A percentile compares a stretch with the other conserved stretches of the same genome.
These are phyloP conservation scores for Debaryomycetaceae sp. DNA, from an alignment of 1,139 yeast species.

Conservation along the genomic window DNA sequence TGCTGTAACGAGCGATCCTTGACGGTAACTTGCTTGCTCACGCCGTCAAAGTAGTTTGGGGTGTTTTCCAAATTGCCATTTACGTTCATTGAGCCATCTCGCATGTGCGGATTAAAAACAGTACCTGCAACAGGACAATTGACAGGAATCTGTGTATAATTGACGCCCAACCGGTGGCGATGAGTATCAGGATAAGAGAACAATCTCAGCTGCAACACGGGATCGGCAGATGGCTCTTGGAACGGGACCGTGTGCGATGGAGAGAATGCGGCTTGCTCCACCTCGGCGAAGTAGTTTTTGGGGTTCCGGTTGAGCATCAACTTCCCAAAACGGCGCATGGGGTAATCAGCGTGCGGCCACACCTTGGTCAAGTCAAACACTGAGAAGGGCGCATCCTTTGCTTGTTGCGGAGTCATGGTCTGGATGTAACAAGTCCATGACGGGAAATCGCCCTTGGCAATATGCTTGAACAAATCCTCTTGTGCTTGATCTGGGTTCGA, in stretches of 20 bases:
- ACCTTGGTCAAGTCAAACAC: constrained; percentile 67
- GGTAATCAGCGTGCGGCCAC: constrained; percentile 74
- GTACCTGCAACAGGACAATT: constrained; percentile 49
- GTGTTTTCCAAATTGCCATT: constrained; percentile 77
- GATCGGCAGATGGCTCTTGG: constrained; percentile 78
- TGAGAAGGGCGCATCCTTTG: constrained; percentile 44
- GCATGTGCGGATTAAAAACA: constrained; percentile 50
- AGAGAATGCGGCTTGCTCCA: constrained; percentile 74
- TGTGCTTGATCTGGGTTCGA: constrained; percentile 55
- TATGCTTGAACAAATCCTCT: constrained; percentile 45
- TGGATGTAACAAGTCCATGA: constrained; percentile 59
- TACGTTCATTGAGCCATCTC: constrained; percentile 83
- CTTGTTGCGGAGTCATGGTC: constrained; percentile 64
- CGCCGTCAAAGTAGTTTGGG: constrained; percentile 63
- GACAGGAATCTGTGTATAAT: constrained; percentile 66
- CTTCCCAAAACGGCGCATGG: constrained; percentile 65
- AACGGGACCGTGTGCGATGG: constrained; percentile 82
- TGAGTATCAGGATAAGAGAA: constrained; percentile 85
- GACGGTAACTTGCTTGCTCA: constrained; percentile 47
- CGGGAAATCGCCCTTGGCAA: constrained; percentile 51
- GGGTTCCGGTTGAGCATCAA: constrained; percentile 63
- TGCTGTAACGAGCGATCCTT: constrained; percentile 31
- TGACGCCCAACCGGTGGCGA: constrained; percentile 50
- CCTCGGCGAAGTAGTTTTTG: constrained; percentile 69
- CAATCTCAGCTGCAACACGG: constrained; percentile 75